Evolutionary conservation across 2,329 filamentous ascomycete genomes (phyloP), one percentile per base, ranked within the genome.

Genomic region (Ascochyta koolunga): DNA sequence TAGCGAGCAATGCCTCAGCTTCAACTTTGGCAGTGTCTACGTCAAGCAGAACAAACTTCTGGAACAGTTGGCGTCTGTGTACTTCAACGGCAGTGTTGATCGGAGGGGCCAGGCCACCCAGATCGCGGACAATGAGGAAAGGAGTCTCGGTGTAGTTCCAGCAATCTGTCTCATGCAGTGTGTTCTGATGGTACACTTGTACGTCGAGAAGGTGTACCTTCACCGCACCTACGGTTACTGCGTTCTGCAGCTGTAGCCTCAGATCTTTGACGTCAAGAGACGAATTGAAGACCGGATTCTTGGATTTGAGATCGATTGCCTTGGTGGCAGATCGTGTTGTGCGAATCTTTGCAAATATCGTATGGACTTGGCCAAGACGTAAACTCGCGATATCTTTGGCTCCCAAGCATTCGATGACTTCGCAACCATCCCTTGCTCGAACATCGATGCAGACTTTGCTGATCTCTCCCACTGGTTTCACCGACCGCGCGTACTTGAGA

Each of bases 111-210:
- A 69, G 43, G 7, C 63, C 47, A 13, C 69, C 69, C 6, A 66
- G 42, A 15, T 67, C 59, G 39, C 60, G 63, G 11, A 56, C 56
- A 29, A 64, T n/a, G 18, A 67, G 38, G 4, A 71, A 44, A 0
- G 61, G 66, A 11, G 54, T 49, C 40, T 72, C 68, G 8, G 50
- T 61, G 33, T 67, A 72, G 16, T 47, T 65, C 69, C 69, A 71
- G 10, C 48, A 58, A 18, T 56, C 59, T 3, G 21, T 24, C 6
- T 41, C 40, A n/a, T 65, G 58, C 15, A 70, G 55, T 8, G 60
- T 54, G 41, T 62, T 63, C 25, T 58, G 65, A 42, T 69, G 46
- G 8, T 61, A 52, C 9, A 68, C 44, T 36, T 70, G 68, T 2
- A 69, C 58, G 18, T 69, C 64, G 1, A 72, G 42, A 2, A 70